Base-by-base conservation (phyloP, 495 filamentous ascomycete species). In the Paragyromitra xinjiangensis region DNA sequence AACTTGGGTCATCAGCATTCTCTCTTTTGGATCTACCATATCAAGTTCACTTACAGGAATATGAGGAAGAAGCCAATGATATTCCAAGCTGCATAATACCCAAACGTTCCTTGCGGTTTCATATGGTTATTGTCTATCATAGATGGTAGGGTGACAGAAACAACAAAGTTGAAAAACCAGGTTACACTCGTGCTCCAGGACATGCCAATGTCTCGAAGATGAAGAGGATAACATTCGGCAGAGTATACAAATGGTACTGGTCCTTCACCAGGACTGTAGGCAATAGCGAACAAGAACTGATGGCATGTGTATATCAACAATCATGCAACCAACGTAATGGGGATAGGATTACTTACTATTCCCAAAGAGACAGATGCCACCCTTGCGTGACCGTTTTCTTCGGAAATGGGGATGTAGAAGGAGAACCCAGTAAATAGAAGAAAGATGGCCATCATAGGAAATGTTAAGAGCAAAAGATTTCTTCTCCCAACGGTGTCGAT, bases 181-280 rank as follows among this genome's bases (percentile, higher is more conserved):
- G 88, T 90, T 1, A 90, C 93, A 0, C 91, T 89, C 0, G 91
- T 92, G 0, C 90, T 91, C 1, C 89, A 83, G 0, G 86, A 86
- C 91, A 93, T 93, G 6, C 91, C 91, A 42, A 91, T 86, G 0
- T 89, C 86, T 2, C 92, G 89, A n/a, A 93, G 87, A 76, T 92
- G 91, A 0, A 94, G 83, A 1, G 93, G 93, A 81, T 91, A 93
- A 0, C 90, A 92, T 81, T 95, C 93, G 3, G 93, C 93, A 4
- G 89, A 91, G 81, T 94, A 94, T 6, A 91, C 90, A 79, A 93
- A 95, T 2, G 93, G 92, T 0, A 95, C 92, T 6, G 93, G 93
- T 0, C 93, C 93, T 80, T 93, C 92, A 34, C 93, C 93, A 2
- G 92, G 92, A 0, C 89, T 91, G 83, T 95, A 95, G 40, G 92